Conservation (phyloP, 495 filamentous ascomycete species). For the Apodospora peruviana region DNA sequence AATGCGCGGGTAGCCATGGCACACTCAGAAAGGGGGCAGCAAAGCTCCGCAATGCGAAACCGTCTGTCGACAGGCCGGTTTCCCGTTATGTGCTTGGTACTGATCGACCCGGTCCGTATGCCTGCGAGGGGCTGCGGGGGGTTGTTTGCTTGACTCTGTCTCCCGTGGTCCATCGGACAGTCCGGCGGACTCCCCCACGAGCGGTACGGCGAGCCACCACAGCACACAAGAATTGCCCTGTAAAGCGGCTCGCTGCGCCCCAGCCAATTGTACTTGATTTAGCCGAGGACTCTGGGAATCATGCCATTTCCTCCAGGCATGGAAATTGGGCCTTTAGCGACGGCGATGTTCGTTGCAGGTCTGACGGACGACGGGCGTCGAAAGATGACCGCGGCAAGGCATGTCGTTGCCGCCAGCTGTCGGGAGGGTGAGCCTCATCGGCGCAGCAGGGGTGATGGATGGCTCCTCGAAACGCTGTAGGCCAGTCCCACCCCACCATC, state of each 20-base stretch:
- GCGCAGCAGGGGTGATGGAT: constrained; percentile 1
- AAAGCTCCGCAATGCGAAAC: constrained; percentile 11
- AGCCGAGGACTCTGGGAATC: constrained; percentile 17
- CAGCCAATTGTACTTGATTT: constrained; percentile 23
- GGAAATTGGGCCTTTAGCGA: constrained; percentile 1
- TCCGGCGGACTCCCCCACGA: constrained; percentile 23
- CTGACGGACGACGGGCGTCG: neutral
- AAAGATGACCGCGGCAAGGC: constrained; percentile 3
- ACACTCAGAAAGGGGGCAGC: neutral
- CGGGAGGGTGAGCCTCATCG: constrained; percentile 19
- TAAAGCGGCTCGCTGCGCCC: constrained; percentile 18
- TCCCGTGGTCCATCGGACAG: constrained; percentile 17
- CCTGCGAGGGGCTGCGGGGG: constrained; percentile 7
- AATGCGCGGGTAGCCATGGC: constrained; percentile 9
- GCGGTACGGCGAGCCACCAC: constrained; percentile 18
- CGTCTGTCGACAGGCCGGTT: constrained; percentile 8
- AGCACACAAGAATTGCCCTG: constrained; percentile 12
- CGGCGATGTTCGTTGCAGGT: neutral
- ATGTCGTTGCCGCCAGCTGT: constrained; percentile 24
- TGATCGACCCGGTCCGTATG: constrained; percentile 16
- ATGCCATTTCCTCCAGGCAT: constrained; percentile 8
- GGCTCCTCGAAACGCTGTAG: constrained; percentile 4
- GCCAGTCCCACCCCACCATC: neutral
- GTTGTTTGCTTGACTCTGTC: constrained; percentile 6
- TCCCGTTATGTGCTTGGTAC: constrained; percentile 13